Conservation (phyloP, 352 stramenopile species). For the Pythium myriotylum region DNA sequence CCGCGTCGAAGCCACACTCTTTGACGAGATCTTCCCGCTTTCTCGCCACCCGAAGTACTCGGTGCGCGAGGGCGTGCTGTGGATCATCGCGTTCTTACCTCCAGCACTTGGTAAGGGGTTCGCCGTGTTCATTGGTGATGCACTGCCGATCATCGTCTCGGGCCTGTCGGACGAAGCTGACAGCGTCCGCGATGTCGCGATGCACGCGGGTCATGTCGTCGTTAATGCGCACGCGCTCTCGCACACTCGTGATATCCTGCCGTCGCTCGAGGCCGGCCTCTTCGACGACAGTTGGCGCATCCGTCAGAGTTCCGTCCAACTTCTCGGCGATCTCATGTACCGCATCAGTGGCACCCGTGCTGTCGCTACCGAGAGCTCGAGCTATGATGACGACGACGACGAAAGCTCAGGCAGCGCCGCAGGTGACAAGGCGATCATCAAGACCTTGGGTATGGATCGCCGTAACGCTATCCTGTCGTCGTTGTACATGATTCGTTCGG, state of each 20-base stretch:
- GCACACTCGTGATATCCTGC: conserved; percentile 97
- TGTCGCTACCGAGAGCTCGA: conserved; percentile 64
- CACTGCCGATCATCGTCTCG: conserved; percentile 96
- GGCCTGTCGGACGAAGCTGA: conserved; percentile 99
- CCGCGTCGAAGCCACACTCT: conserved; percentile 68
- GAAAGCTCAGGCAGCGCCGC: conserved; percentile 80
- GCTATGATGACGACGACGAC: conserved; percentile 89
- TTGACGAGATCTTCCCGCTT: conserved; percentile 96
- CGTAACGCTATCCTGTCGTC: conserved; percentile 96
- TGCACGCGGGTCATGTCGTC: conserved; percentile 97
- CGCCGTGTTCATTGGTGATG: conserved; percentile 92
- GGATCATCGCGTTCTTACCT: conserved; percentile 99
- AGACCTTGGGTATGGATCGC: conserved; percentile 92
- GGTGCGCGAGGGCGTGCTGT: conserved; percentile 98
- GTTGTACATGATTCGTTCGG: conserved; percentile 98
- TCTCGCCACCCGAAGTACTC: conserved; percentile 92
- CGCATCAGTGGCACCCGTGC: conserved; percentile 97
- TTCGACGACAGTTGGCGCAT: conserved; percentile 99
- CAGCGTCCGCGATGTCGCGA: conserved; percentile 96
- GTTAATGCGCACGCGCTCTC: conserved; percentile 96
- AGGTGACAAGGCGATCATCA: conserved; percentile 86
- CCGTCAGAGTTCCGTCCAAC: conserved; percentile 95
- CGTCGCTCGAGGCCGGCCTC: conserved; percentile 95
- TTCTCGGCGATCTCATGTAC: conserved; percentile 96
- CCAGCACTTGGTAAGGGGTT: conserved; percentile 94